Percentiles rank a stretch among this genome's conserved stretches.
Conservation (phyloP, 306 rosid species). For the Lathyrus aphaca region DNA sequence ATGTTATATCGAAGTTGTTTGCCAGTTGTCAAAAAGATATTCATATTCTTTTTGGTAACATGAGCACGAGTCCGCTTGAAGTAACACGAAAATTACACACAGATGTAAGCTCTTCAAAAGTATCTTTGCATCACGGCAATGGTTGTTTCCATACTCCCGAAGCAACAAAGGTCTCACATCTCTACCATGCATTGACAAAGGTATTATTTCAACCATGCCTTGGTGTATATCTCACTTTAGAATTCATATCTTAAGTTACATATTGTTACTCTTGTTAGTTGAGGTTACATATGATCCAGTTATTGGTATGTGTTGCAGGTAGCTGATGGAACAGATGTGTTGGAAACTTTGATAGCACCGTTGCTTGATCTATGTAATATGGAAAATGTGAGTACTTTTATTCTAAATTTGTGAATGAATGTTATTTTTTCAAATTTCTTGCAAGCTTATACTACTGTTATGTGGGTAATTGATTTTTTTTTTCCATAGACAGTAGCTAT, state of each 20-base stretch:
- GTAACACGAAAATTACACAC: conserved; percentile 46
- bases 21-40: conserved; percentile 68
- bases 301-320: conserved; percentile 59
- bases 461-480: conserved; percentile 26
- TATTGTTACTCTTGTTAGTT: conserved; percentile 30
- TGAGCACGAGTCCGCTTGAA: conserved; percentile 50
- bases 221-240: conserved; percentile 21
- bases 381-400: conserved; percentile 69
- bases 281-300: conserved; percentile 30
- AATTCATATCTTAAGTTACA: conserved; percentile 11
- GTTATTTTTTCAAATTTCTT: conserved; percentile 30
- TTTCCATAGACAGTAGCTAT: conserved; percentile 24
- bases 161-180: conserved; percentile 66
- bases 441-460: conserved; percentile 16
- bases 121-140: conserved; percentile 39
- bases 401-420: conserved; percentile 22
- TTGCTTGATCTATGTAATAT: conserved; percentile 72
- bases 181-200: conserved; percentile 70
- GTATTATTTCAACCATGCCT: conserved; percentile 47
- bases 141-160: conserved; percentile 52
- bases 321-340: conserved; percentile 57
- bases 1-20: conserved; percentile 64
- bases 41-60: conserved; percentile 70
- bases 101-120: conserved; percentile 53
- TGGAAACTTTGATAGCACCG: conserved; percentile 71